A percentile compares a stretch with the other conserved stretches of the same genome.
These are phyloP conservation scores for Ophidiomyces ophidiicola DNA, from an alignment of 2,329 filamentous ascomycete genomes.

Conservation along the genomic window DNA sequence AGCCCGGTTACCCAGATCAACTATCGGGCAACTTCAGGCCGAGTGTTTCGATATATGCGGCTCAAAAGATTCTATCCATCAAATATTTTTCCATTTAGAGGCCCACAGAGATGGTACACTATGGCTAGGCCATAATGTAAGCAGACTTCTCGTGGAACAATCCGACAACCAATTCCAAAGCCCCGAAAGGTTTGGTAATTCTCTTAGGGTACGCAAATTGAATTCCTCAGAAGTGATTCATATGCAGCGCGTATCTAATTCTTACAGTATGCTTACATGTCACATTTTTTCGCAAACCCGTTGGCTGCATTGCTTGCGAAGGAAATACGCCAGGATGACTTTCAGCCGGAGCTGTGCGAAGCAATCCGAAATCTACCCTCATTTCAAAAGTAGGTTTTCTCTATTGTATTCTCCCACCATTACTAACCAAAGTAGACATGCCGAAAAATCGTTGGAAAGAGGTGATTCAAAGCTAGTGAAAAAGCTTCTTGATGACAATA, in stretches of 20 bases:
- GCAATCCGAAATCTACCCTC: slow-evolving; percentile 46
- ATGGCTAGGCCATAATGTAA: slow-evolving; percentile 44
- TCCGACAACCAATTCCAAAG: slow-evolving; percentile 51
- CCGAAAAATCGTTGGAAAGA: slow-evolving; percentile 33
- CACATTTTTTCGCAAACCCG: slow-evolving; percentile 51
- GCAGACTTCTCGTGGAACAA: slow-evolving; percentile 41
- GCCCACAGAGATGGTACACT: slow-evolving; percentile 27
- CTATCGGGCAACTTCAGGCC: slow-evolving; percentile 42
- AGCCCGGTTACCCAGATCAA: slow-evolving; percentile 42
- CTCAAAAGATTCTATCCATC: slow-evolving; percentile 36
- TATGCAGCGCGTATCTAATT: background rate
- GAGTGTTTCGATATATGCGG: slow-evolving; percentile 43
- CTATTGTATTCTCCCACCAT: background rate
- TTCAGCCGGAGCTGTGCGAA: slow-evolving; percentile 38
- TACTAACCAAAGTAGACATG: slow-evolving; percentile 25
- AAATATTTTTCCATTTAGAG: slow-evolving; percentile 32
- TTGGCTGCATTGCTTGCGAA: slow-evolving; percentile 40
- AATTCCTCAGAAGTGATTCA: background rate
- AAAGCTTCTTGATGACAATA: slow-evolving; percentile 40
- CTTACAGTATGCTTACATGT: slow-evolving; percentile 49
- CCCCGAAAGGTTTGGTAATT: slow-evolving; percentile 42
- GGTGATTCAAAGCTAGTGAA: slow-evolving; percentile 28
- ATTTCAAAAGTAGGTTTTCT: slow-evolving; percentile 35
- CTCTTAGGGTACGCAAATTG: slow-evolving; percentile 34
- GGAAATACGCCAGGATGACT: slow-evolving; percentile 16